Conservation (phyloP, 129 eudicot species). For the Solidago caesia region DNA sequence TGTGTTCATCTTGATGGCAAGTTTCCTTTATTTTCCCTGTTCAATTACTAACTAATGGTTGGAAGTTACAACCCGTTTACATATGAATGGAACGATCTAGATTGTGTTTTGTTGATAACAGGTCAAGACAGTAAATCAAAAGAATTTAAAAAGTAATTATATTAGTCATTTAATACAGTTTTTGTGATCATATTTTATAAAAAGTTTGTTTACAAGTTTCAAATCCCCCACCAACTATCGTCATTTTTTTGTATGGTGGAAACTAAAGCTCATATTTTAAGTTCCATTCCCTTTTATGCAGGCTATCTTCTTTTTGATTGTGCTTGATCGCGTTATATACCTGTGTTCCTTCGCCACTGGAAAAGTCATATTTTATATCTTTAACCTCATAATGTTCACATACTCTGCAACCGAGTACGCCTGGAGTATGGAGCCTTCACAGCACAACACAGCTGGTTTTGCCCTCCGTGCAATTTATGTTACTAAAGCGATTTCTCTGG, state of each 20-base stretch:
- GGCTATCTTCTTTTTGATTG: constrained; percentile 96
- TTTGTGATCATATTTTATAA: too few relatives aligned
- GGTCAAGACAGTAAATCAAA: not conserved
- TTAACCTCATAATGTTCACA: constrained; percentile 80
- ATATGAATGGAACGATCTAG: not conserved
- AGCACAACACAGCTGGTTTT: constrained; percentile 65
- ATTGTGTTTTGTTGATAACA: not conserved
- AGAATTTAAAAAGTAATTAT: too few relatives aligned
- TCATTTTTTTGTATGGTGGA: constrained; percentile 3
- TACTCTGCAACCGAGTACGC: constrained; percentile 85
- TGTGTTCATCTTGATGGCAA: constrained; percentile 87
- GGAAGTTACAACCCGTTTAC: constrained; percentile 13
- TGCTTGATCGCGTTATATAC: constrained; percentile 87
- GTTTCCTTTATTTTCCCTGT: constrained; percentile 11
- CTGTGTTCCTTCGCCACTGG: constrained; percentile 93
- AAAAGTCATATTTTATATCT: constrained; percentile 82
- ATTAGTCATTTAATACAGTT: too few relatives aligned
- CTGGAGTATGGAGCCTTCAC: constrained; percentile 79
- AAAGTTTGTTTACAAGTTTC: too few relatives aligned
- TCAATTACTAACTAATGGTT: constrained; percentile 3
- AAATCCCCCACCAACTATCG: not conserved
- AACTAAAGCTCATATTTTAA: constrained; percentile 12
- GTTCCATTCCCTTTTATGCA: constrained; percentile 43
- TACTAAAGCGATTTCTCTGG: constrained; percentile 83
- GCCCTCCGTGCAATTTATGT: constrained; percentile 88